Conservation (phyloP, 805 yeast species). For the Starmerella potacharoeniae region DNA sequence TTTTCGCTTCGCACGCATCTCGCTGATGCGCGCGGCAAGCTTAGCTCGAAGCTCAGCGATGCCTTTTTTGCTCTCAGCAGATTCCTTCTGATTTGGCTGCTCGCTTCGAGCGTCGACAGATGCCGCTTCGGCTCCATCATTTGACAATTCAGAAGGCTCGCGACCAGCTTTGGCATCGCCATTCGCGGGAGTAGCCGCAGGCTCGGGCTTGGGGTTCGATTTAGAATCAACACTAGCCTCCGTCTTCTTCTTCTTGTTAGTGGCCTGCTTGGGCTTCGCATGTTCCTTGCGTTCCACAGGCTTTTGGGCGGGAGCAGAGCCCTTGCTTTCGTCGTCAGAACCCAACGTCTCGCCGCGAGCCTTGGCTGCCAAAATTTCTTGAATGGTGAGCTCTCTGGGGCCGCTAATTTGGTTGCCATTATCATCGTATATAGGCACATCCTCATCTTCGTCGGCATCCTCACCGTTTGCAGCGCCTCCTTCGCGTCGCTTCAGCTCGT, state of each 20-base stretch:
- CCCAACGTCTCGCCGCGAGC: not conserved
- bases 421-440: constrained; percentile 25
- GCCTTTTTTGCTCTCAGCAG: constrained; percentile 26
- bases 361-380: constrained; percentile 18
- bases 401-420: constrained; percentile 26
- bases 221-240: not conserved
- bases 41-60: constrained; percentile 64
- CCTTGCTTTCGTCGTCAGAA: constrained; percentile 16
- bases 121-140: no score
- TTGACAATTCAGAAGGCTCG: no score
- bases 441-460: constrained; percentile 13
- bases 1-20: constrained; percentile 66
- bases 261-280: not conserved
- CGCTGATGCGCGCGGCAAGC: constrained; percentile 59
- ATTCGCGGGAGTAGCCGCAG: not conserved
- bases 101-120: not conserved
- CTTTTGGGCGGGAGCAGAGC: constrained; percentile 17
- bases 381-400: constrained; percentile 21
- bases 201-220: not conserved
- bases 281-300: not conserved
- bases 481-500: constrained; percentile 26
- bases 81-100: not conserved
- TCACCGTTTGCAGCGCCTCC: constrained; percentile 18
- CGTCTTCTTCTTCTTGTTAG: not conserved
- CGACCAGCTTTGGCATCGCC: not conserved